These are phyloP conservation scores for Coniochaeta sp. DNA, from an alignment of 2,329 filamentous ascomycete species.

Conservation along the genomic window DNA sequence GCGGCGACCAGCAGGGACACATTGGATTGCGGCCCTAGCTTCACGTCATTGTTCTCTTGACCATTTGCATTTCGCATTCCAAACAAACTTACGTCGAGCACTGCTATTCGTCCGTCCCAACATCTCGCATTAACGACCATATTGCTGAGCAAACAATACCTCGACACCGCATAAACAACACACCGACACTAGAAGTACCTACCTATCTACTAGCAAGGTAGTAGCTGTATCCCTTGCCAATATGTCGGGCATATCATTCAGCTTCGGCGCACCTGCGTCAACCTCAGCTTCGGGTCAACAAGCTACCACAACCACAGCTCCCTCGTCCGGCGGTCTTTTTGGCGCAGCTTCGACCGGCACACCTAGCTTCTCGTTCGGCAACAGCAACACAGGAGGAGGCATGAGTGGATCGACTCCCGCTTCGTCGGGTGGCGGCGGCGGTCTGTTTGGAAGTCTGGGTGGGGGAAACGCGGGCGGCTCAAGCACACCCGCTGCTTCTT, in stretches of 20 bases:
- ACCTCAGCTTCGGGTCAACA: slow-evolving; percentile 14
- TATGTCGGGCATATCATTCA: slow-evolving; percentile 14
- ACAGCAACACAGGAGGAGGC: neutral
- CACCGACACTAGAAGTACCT: too few species aligned
- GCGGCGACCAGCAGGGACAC: neutral
- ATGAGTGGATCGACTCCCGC: slow-evolving; percentile 7
- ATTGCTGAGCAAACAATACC: neutral
- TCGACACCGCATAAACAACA: too few species aligned
- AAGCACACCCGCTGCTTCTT: slow-evolving; percentile 10
- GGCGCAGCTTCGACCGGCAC: slow-evolving; percentile 13
- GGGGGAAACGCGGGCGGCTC: slow-evolving; percentile 15
- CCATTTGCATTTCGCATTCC: neutral
- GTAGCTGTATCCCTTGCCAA: neutral
- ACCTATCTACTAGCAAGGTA: too few species aligned
- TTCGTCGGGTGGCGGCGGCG: slow-evolving; percentile 7
- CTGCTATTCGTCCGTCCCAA: neutral
- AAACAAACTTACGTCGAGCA: neutral
- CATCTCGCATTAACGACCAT: neutral
- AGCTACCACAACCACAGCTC: slow-evolving; percentile 13
- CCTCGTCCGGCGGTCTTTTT: slow-evolving; percentile 18
- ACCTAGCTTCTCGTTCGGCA: slow-evolving; percentile 9
- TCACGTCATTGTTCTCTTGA: neutral
- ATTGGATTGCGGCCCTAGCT: neutral
- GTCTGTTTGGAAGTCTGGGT: slow-evolving; percentile 14
- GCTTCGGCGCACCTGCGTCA: slow-evolving; percentile 17